These are phyloP conservation scores for Colletotrichum tropicale DNA, from an alignment of 2,329 filamentous ascomycete genomes.

Conservation along the genomic window DNA sequence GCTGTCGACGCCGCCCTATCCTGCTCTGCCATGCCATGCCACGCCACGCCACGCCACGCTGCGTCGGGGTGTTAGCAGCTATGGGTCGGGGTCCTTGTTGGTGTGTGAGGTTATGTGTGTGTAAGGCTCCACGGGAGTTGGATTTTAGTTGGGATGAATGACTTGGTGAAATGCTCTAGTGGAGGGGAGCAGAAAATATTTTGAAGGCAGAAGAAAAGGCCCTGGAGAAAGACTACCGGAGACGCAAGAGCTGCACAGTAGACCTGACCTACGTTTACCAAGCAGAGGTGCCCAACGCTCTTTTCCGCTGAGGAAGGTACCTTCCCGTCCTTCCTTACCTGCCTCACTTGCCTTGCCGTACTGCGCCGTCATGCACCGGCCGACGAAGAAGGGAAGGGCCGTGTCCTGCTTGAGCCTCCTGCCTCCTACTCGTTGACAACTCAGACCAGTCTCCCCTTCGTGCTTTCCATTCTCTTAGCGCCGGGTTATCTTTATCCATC, in stretches of 20 bases:
- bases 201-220: not conserved
- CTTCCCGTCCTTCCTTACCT: not conserved
- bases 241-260: not conserved
- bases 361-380: constrained; percentile 6
- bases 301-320: not conserved
- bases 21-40: not conserved
- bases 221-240: not conserved
- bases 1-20: not conserved
- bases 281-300: not conserved
- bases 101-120: not conserved
- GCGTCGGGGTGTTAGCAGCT: not conserved
- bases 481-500: not conserved
- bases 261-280: not conserved
- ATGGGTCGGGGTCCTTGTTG: not conserved
- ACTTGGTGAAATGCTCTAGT: not conserved
- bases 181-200: not conserved
- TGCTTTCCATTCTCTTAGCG: not conserved
- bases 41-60: constrained; percentile 6
- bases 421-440: not conserved
- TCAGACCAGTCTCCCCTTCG: not conserved
- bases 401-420: not conserved
- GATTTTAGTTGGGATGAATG: constrained; percentile 12
- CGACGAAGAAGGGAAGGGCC: constrained; percentile 8
- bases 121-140: not conserved
- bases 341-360: not conserved